A percentile compares a stretch with the other conserved stretches of the same genome.
phyloP scores from a whole-genome alignment of 2,329 filamentous ascomycete species.

The Penicillium thymicola region DNA sequence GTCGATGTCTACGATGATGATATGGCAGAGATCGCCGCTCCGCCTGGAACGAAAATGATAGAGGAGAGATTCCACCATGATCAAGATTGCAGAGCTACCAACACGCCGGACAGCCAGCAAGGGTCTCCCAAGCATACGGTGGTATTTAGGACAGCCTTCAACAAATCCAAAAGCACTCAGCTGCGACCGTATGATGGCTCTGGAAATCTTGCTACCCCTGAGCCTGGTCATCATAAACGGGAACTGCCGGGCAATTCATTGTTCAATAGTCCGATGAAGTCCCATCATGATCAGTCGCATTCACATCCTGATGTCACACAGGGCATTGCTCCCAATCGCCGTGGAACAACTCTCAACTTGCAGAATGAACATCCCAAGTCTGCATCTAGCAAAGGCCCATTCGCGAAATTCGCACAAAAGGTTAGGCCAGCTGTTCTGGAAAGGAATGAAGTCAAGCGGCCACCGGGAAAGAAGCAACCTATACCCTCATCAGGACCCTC shows the following conservation, averaged over 20 bases:
- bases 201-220: neutral
- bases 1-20: constrained; percentile 47
- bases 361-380: constrained; percentile 24
- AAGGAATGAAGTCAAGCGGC: constrained; percentile 25
- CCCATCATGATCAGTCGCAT: neutral
- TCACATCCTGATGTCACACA: constrained; percentile 5
- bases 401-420: constrained; percentile 36
- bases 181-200: constrained; percentile 25
- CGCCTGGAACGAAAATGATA: constrained; percentile 46
- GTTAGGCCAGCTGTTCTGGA: constrained; percentile 28
- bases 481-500: constrained; percentile 14
- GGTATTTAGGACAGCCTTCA: constrained; percentile 46
- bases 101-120: constrained; percentile 40
- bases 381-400: constrained; percentile 25
- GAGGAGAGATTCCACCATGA: constrained; percentile 50
- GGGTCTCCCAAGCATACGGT: constrained; percentile 42
- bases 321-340: neutral
- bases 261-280: neutral
- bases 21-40: constrained; percentile 42
- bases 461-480: constrained; percentile 13
- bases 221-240: neutral
- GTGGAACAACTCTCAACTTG: constrained; percentile 10
- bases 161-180: constrained; percentile 38
- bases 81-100: constrained; percentile 38
- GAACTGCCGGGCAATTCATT: neutral